Evolutionary conservation across 2,329 filamentous ascomycete species (phyloP).

Genomic region (Verticillium dahliae): DNA sequence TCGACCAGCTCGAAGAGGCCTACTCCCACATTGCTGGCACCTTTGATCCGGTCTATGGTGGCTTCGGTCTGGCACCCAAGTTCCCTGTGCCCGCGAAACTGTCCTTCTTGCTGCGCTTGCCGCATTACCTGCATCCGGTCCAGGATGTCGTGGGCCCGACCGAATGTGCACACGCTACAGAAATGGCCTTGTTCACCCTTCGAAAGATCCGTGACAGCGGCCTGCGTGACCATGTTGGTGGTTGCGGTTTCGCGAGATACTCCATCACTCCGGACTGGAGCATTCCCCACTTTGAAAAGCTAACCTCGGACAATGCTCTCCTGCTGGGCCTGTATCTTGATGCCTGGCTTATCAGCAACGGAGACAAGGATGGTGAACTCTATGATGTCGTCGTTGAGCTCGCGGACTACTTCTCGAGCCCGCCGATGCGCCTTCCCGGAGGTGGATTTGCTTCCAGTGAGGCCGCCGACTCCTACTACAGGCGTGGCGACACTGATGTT

Average conservation of each 20-base stretch:
- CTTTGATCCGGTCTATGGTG: conserved; percentile 73
- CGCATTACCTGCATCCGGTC: conserved; percentile 64
- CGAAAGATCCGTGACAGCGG: conserved; percentile 60
- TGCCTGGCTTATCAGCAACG: conserved; percentile 60
- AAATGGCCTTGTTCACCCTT: conserved; percentile 77
- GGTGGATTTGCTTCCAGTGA: conserved; percentile 86
- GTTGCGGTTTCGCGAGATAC: conserved; percentile 59
- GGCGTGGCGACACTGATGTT: conserved; percentile 70
- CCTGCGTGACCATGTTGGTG: conserved; percentile 49
- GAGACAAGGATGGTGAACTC: conserved; percentile 59
- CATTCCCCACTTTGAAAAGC: conserved; percentile 94
- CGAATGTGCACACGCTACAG: conserved; percentile 65
- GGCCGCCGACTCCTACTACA: conserved; percentile 77
- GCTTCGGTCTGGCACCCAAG: conserved; percentile 78
- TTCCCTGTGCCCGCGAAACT: conserved; percentile 86
- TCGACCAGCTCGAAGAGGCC: conserved; percentile 88
- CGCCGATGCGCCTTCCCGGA: conserved; percentile 57
- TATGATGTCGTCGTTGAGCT: conserved; percentile 74
- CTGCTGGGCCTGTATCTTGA: conserved; percentile 79
- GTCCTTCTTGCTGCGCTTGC: conserved; percentile 70
- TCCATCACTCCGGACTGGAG: conserved; percentile 91
- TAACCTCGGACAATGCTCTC: conserved; percentile 88
- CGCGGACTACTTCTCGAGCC: conserved; percentile 74
- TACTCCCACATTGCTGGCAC: conserved; percentile 72
- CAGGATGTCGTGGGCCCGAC: conserved; percentile 80